Base-by-base conservation (phyloP, 2,329 filamentous ascomycete species). In the Phyllosticta citribraziliensis region DNA sequence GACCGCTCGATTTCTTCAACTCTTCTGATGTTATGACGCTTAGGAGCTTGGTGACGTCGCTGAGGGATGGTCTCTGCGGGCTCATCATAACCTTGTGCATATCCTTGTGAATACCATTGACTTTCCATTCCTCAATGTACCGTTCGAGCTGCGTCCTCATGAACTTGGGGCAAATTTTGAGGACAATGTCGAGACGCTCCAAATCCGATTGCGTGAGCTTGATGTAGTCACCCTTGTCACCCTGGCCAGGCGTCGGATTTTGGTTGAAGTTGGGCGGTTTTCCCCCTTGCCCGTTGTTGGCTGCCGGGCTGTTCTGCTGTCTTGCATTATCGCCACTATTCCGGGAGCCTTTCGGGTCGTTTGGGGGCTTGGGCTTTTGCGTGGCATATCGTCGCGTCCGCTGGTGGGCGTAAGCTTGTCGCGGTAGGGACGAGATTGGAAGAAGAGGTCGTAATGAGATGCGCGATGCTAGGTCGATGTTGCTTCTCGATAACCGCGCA, bases 31-130 rank as follows among this genome's bases (percentile, higher is more conserved):
- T 14, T 5, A 14, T 14, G 14, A 11, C 33, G 3, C 8, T 5
- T 40, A 40, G 10, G 10, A 40, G 12, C 11, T 40, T 40, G 11
- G 33, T 40, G 14, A 40, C 2, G 11, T 40, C 33, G 33, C 9
- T 14, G 11, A 40, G 33, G 11, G 33, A 40, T 17, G 33, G 33
- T 40, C 11, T 40, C 33, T 40, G 10, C 33, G 33, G 12, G 14
- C 11, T 17, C 9, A 12, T 5, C 14, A 40, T 5, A 14, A 14
- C 5, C 1, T 40, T 12, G 11, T 12, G 11, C 35, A 62, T 30
- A 69, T 91, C 89, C 22, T 75, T 68, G 0, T 90, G 89, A 17
- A 91, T 83, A 10, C 91, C 91, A 52, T 85, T 80, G 63, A 80
- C 79, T 74, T 86, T 84, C 63, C 93, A 80, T 27, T 81, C 77